phyloP scores from a whole-genome alignment of 768 basidiomycete genomes.

The Leccinum ochraceum region DNA sequence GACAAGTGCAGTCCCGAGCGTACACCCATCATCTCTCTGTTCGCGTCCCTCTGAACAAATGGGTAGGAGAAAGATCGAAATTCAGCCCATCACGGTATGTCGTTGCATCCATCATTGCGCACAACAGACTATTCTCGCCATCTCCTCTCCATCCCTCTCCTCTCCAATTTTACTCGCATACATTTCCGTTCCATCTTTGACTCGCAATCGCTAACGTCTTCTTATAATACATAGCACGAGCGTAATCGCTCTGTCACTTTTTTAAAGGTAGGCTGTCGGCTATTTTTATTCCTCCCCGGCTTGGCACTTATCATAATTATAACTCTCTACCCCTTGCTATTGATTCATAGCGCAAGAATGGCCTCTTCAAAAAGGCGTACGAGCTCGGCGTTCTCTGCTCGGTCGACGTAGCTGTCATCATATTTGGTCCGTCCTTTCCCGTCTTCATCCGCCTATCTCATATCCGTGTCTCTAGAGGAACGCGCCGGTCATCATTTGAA shows the following conservation, averaged over 20 bases:
- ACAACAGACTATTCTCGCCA: slow-evolving; percentile 23
- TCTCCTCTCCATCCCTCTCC: slow-evolving; percentile 9
- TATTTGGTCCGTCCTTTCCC: slow-evolving; percentile 60
- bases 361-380: slow-evolving; percentile 89
- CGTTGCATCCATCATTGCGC: slow-evolving; percentile 11
- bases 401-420: slow-evolving; percentile 86
- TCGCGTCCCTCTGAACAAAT: slow-evolving; percentile 35
- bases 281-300: slow-evolving; percentile 55
- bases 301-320: slow-evolving; percentile 40
- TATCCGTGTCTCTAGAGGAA: slow-evolving; percentile 52
- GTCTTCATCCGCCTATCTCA: slow-evolving; percentile 3
- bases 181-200: slow-evolving; percentile 34
- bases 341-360: slow-evolving; percentile 72
- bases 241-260: slow-evolving; percentile 90
- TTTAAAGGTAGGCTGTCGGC: slow-evolving; percentile 72
- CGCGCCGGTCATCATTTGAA: slow-evolving; percentile 77
- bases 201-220: slow-evolving; percentile 32
- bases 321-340: slow-evolving; percentile 21
- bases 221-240: slow-evolving; percentile 70
- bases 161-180: slow-evolving; percentile 34
- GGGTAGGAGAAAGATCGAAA: slow-evolving; percentile 82
- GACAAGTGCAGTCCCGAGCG: neutral
- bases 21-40: slow-evolving; percentile 24
- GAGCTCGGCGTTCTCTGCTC: slow-evolving; percentile 90
- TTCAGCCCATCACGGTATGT: slow-evolving; percentile 77